Conservation (phyloP, 176 grass and related monocot species). For the Carex parvula region DNA sequence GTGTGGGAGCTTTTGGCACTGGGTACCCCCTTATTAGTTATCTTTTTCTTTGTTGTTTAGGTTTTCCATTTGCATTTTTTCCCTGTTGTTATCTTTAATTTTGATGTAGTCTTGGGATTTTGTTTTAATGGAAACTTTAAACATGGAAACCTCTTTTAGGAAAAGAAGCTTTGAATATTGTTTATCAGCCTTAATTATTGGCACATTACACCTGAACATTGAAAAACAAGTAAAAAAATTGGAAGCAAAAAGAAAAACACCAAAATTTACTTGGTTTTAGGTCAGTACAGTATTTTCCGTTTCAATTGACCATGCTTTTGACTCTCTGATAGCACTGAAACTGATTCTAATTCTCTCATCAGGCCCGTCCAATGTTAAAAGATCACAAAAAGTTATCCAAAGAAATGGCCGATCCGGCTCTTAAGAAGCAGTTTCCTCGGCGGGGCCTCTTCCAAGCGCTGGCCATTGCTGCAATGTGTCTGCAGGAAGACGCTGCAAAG, state of each 20-base stretch:
- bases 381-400: slow-evolving; percentile 65
- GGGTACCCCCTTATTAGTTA: background rate
- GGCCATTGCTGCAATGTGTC: slow-evolving; percentile 76
- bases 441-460: slow-evolving; percentile 58
- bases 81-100: background rate
- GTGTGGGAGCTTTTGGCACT: too few species aligned
- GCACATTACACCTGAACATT: background rate
- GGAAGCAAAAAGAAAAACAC: background rate
- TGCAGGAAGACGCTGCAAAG: slow-evolving; percentile 58
- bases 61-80: background rate
- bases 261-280: background rate
- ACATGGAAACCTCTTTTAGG: background rate
- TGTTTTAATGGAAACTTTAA: background rate
- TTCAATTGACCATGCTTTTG: background rate
- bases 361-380: slow-evolving; percentile 88
- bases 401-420: slow-evolving; percentile 60
- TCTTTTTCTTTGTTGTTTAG: background rate
- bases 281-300: background rate
- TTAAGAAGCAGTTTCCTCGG: slow-evolving; percentile 39
- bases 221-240: background rate
- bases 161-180: background rate
- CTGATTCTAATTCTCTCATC: slow-evolving; percentile 7
- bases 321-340: slow-evolving; percentile 19
- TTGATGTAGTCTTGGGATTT: background rate
- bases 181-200: background rate